Evolutionary conservation across 768 basidiomycete genomes (phyloP).

Genomic region (Tricholoma terreum): DNA sequence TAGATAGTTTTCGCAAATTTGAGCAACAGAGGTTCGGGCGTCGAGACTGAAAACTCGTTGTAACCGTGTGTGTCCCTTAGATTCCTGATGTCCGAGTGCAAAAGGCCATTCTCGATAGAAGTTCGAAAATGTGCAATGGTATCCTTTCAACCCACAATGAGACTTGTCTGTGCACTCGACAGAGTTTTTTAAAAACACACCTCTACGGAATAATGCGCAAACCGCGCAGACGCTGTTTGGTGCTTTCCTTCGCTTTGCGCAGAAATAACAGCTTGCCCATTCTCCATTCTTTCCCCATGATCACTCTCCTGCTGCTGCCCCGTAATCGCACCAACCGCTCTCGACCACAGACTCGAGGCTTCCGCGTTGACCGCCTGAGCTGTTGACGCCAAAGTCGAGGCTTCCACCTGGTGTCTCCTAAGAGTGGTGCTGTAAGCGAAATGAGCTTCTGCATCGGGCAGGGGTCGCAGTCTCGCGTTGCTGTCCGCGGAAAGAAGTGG

Average conservation of each 20-base stretch:
- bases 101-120: conserved; percentile 58
- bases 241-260: conserved; percentile 30
- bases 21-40: conserved; percentile 74
- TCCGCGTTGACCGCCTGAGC: conserved; percentile 46
- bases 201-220: conserved; percentile 64
- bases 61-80: conserved; percentile 75
- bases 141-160: conserved; percentile 45
- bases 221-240: conserved; percentile 64
- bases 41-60: conserved; percentile 89
- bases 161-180: too few relatives aligned
- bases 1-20: conserved; percentile 96
- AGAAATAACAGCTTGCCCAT: conserved; percentile 34
- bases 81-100: conserved; percentile 56
- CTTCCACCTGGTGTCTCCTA: conserved; percentile 59
- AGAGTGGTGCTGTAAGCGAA: conserved; percentile 85
- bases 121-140: conserved; percentile 71
- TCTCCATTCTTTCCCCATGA: conserved; percentile 32
- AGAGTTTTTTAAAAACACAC: conserved; percentile 38
- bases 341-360: conserved; percentile 50
- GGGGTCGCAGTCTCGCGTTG: conserved; percentile 49
- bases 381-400: conserved; percentile 42
- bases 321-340: conserved; percentile 36
- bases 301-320: conserved; percentile 31
- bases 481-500: conserved; percentile 51
- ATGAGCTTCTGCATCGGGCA: conserved; percentile 64